Base-by-base conservation (phyloP, 805 yeast species). In the Zygosaccharomyces bailii region DNA sequence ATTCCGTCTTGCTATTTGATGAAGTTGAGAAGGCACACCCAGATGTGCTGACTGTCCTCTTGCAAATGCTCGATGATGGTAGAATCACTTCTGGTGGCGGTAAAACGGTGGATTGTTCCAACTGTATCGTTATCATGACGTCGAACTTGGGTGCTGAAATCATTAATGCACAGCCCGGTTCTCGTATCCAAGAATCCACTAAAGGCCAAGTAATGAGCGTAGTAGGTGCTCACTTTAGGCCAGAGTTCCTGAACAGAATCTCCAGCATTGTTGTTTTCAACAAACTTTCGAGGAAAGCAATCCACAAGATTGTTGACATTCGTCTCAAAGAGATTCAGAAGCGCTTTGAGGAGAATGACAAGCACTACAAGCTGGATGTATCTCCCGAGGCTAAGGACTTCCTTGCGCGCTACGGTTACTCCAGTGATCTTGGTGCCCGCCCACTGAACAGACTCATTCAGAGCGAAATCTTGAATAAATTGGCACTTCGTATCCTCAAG, bases 1-100 rank as follows among this genome's bases (percentile, higher is more conserved):
- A 93, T 70, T 87, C 97, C 4, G 99, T 93, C n/a, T 76, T 93
- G 32, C 74, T 93, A 50, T 93, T 93, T 61, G 99, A 93, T 69
- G 99, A 93, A 71, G 96, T 93, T 45, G 99, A 93, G 64, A 93
- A 93, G 69, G 99, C 99, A 13, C 96, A 96, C 5, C 99, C 99
- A 1, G 98, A 91, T 65, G 99, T 93, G 2, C 73, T 91, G 61
- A 93, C 96, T 6, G 84, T 93, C 16, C 73, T 93, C 59, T 74
- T 93, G 55, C 99, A 93, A 68, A 79, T 93, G 70, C 73, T 93
- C 49, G 99, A 93, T 61, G 99, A 93, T 68, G 99, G 99, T 62
- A 82, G 96, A 68, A 82, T 93, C 50, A 88, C 97, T 11, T 85
- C 96, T 13, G 87, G 96, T 43, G 88, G 86, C 61, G 99, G 99